phyloP scores from a whole-genome alignment of 164 flowering plant genomes.

The Annona cherimola region DNA sequence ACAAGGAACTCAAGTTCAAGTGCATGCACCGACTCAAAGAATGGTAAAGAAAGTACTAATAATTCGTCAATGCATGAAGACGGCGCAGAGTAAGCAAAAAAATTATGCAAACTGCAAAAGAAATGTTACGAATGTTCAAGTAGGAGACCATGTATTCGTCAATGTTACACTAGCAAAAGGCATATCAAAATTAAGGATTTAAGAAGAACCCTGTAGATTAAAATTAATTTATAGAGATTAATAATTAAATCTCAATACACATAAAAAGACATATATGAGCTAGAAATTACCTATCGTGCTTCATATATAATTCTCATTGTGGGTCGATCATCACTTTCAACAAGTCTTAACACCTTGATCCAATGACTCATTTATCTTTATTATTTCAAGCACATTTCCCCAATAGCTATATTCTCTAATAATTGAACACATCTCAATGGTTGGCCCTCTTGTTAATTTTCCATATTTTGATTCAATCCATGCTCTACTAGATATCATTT shows the following conservation, averaged over 20 bases:
- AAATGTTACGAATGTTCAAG: too few relatives aligned
- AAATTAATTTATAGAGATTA: background rate
- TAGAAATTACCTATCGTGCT: background rate
- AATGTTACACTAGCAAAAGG: too few relatives aligned
- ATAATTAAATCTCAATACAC: background rate
- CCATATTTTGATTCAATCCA: background rate
- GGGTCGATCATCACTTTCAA: background rate
- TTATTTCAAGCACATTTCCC: background rate
- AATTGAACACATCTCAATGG: background rate
- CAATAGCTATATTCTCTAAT: background rate
- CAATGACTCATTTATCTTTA: background rate
- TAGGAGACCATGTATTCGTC: too few relatives aligned
- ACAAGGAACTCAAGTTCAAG: too few relatives aligned
- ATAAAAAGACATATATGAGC: too few relatives aligned
- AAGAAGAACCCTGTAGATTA: background rate
- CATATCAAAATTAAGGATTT: background rate
- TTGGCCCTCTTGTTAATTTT: background rate
- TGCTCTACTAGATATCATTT: background rate
- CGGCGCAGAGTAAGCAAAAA: too few relatives aligned
- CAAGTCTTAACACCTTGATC: background rate
- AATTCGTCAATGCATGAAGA: too few relatives aligned
- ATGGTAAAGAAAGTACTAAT: too few relatives aligned
- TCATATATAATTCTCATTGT: background rate
- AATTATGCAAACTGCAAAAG: too few relatives aligned
- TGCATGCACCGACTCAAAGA: too few relatives aligned